Evolutionary conservation across 495 filamentous ascomycete genomes (phyloP), one percentile per base, ranked within the genome.

Genomic region (Cercophora newfieldiana): DNA sequence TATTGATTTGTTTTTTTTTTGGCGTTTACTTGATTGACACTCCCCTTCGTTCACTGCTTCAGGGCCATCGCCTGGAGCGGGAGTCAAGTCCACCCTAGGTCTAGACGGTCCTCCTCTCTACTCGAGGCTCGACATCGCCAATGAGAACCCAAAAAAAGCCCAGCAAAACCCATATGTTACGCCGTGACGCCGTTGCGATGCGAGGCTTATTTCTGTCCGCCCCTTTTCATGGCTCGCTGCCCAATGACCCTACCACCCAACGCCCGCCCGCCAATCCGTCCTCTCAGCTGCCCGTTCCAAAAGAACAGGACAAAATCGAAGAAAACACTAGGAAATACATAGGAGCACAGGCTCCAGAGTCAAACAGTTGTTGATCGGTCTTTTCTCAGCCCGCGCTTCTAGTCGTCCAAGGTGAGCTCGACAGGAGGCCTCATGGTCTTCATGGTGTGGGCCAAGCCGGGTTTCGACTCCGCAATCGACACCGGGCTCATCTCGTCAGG

Each of bases 341-440:
- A 22, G 63, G 50, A 56, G 31, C 16, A 19, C 54, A 50, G n/a
- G 50, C 24, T 22, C 24, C 19, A 7, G 24, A 22, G 2, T 26
- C 50, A 53, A 22, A 53, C 4, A 44, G 37, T 44, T 44, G 37
- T 44, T 14, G 3, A 44, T 44, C 37, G 50, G 8, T 44, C n/a
- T 19, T 21, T 48, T 7, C 26, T 3, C 29, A 18, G 29, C 1
- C 29, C 21, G 29, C 31, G 12, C 66, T 64, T 78, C 21, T 67
- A 65, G 66, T 82, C 74, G 59, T 85, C 75, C 92, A 97, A 16
- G 37, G 4, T 97, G 77, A 98, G 77, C 79, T 98, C 95, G 1
- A 99, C 88, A 0, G 95, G 95, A 16, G 95, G 95, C 56, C 94
- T 82, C 4, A 88, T 69, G 2, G 95, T 99, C 56, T 93, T 82